Base-by-base conservation (phyloP, 441 rosid genomes). In the Populus hybrid region DNA sequence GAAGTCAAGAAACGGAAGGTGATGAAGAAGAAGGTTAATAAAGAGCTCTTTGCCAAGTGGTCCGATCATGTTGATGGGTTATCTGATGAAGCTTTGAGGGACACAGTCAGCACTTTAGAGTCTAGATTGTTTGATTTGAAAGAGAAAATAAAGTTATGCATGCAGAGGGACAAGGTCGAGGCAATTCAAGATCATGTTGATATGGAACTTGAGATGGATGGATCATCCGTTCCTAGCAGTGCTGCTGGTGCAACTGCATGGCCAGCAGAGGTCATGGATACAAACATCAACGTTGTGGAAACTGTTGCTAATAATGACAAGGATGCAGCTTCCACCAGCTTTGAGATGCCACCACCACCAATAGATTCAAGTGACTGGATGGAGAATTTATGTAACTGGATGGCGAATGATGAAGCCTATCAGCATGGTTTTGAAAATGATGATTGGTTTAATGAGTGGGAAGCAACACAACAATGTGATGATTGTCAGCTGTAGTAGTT, bases 1-100 rank as follows among this genome's bases (percentile, higher is more conserved):
- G 70, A 30, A 28, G 24, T 46, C 0, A 66, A 18, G 57, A 59
- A 7, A 16, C 23, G 0, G 5, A 35, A 6, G 24, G 9, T 7
- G 30, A 5, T 5, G 21, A n/a, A 61, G 19, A 74, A 10, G 28
- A 64, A 46, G 8, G 32, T 32, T 32, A 40, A 40, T 8, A 40
- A 40, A 10, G 9, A 24, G n/a, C 16, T 1, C 5, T 11, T 70
- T 9, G 67, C 59, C 0, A 61, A 19, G 1, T 65, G 57, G 71
- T 73, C 64, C 9, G 50, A 50, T 9, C 73, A 66, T 46, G 28
- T 75, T 8, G 64, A 71, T 26, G 68, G 32, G 67, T 53, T 65
- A 30, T 35, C 68, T 1, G 40, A 11, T 3, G 24, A 71, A 7
- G 42, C 4, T 16, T 71, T 71, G 32, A 8, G 2, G 42, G n/a